These are phyloP conservation scores for Phytophthora europaea DNA, from an alignment of 352 stramenopile genomes.

Conservation along the genomic window DNA sequence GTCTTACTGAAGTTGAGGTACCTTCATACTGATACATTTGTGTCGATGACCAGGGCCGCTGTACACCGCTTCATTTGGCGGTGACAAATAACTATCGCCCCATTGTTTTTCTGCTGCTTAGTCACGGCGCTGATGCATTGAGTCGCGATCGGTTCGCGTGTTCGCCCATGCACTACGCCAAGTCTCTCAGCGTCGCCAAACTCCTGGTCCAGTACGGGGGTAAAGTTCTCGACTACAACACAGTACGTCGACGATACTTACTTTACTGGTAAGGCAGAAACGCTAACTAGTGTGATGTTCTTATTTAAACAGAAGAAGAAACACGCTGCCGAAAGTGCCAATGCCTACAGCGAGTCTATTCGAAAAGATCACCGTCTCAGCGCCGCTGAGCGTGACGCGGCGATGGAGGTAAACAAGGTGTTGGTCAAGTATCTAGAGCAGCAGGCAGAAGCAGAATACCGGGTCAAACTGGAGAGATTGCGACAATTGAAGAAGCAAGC, in stretches of 20 bases:
- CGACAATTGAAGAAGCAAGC: constrained; percentile 50
- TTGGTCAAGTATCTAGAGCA: constrained; percentile 61
- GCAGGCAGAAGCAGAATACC: constrained; percentile 62
- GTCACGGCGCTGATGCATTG: constrained; percentile 64
- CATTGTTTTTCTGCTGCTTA: constrained; percentile 77
- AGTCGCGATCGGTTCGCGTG: constrained; percentile 71
- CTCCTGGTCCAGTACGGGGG: constrained; percentile 70
- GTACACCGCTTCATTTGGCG: constrained; percentile 68
- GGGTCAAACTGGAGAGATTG: constrained; percentile 57
- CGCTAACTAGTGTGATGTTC: background rate
- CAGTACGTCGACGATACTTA: constrained; percentile 30
- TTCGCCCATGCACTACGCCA: constrained; percentile 77
- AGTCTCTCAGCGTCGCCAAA: constrained; percentile 71
- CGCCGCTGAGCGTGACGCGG: constrained; percentile 20
- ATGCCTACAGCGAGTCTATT: constrained; percentile 22
- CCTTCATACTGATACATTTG: background rate
- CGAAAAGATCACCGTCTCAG: constrained; percentile 17
- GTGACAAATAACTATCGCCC: constrained; percentile 66
- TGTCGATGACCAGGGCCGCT: constrained; percentile 52
- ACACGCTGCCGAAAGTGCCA: constrained; percentile 58
- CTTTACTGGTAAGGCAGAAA: background rate
- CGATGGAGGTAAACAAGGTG: constrained; percentile 19
- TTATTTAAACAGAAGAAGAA: constrained; percentile 57
- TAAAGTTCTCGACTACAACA: constrained; percentile 69
- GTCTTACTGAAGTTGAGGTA: background rate